These are phyloP conservation scores for Chloris gayana DNA, from an alignment of 176 grass and related monocot species.

Conservation along the genomic window DNA sequence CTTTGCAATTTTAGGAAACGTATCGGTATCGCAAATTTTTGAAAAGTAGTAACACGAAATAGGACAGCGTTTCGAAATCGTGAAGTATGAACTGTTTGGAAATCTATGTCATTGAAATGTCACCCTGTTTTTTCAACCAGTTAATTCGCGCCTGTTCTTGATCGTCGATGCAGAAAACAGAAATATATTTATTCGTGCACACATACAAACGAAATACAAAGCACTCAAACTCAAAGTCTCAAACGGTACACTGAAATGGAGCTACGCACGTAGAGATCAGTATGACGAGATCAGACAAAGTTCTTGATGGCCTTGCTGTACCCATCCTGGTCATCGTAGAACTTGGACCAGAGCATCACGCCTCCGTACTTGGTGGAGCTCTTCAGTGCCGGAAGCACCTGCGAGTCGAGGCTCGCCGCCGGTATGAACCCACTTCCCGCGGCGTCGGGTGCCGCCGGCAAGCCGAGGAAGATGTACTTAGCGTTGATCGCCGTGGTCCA, in stretches of 20 bases:
- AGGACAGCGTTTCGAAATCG: no score
- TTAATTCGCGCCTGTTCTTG: no score
- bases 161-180: no score
- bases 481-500: neutral
- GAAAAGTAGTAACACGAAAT: no score
- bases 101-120: no score
- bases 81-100: neutral
- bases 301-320: constrained; percentile 57
- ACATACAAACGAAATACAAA: neutral
- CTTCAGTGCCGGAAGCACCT: constrained; percentile 31
- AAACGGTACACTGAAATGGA: no score
- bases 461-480: constrained; percentile 12
- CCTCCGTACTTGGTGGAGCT: constrained; percentile 56
- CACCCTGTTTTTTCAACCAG: no score
- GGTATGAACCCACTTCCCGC: constrained; percentile 25
- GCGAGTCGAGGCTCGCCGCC: constrained; percentile 7
- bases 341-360: constrained; percentile 79
- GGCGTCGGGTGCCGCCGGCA: constrained; percentile 4
- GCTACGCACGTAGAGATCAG: no score
- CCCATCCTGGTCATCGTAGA: constrained; percentile 55
- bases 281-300: constrained; percentile 40
- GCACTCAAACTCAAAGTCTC: no score
- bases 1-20: no score
- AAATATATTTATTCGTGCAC: no score
- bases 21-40: no score